Conservation (phyloP, 2,329 filamentous ascomycete genomes). For the Colletotrichum filicis region DNA sequence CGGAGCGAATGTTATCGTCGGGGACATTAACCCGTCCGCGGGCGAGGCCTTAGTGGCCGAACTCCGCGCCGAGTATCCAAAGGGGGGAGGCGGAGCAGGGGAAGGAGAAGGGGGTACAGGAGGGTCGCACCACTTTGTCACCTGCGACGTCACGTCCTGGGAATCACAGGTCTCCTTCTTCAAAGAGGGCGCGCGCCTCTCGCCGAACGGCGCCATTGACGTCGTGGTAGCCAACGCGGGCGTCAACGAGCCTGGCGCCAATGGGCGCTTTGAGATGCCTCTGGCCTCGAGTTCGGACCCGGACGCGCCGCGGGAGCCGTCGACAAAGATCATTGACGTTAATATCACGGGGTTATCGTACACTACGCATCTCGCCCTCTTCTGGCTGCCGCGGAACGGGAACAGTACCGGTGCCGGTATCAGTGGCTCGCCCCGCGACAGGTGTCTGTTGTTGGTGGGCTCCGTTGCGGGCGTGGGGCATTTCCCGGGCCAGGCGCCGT, state of each 20-base stretch:
- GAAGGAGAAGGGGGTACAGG: too few species aligned
- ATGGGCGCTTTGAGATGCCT: constrained; percentile 58
- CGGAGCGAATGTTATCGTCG: constrained; percentile 71
- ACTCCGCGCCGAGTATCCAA: constrained; percentile 52
- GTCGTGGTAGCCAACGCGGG: constrained; percentile 76
- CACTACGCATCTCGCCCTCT: constrained; percentile 72
- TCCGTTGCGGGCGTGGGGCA: constrained; percentile 67
- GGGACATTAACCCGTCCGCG: constrained; percentile 67
- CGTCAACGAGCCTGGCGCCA: constrained; percentile 53
- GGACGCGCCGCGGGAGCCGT: constrained; percentile 54
- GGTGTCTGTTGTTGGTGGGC: constrained; percentile 71
- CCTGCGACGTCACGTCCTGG: constrained; percentile 75
- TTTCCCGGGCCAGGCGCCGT: constrained; percentile 60
- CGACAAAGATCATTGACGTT: constrained; percentile 66
- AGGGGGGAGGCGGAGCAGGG: constrained; percentile 30
- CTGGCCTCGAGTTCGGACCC: constrained; percentile 52
- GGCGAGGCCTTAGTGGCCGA: constrained; percentile 66
- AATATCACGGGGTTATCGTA: constrained; percentile 74
- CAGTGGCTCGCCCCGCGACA: constrained; percentile 49
- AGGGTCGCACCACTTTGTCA: constrained; percentile 56
- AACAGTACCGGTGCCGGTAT: too few species aligned
- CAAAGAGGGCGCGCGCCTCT: constrained; percentile 64
- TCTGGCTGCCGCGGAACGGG: constrained; percentile 62
- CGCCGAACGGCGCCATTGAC: constrained; percentile 67
- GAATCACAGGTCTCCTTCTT: constrained; percentile 72